Percentiles rank a stretch among this genome's conserved stretches.
These are phyloP conservation scores for Didymella sp. DNA, from an alignment of 2,329 filamentous ascomycete species.

Conservation along the genomic window DNA sequence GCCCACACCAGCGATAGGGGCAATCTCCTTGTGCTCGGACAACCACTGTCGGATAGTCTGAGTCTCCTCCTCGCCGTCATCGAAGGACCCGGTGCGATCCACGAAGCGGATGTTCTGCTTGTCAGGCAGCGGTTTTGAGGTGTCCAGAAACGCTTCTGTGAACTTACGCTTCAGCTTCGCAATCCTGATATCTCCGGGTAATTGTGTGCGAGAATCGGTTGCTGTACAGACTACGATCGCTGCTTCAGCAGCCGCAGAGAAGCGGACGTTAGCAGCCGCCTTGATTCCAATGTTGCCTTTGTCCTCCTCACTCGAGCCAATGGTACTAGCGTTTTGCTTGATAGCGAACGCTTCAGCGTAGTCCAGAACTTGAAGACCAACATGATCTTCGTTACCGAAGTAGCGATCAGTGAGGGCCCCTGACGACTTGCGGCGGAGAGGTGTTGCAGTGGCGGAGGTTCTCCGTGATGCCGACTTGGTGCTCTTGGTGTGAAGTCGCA, in stretches of 20 bases:
- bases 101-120: slow-evolving; percentile 24
- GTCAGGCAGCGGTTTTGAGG: slow-evolving; percentile 24
- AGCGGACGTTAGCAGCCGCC: slow-evolving; percentile 45
- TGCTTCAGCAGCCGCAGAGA: slow-evolving; percentile 45
- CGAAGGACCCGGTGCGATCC: slow-evolving; percentile 9
- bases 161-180: slow-evolving; percentile 53
- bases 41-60: slow-evolving; percentile 53
- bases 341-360: slow-evolving; percentile 56
- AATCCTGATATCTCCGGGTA: slow-evolving; percentile 30
- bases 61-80: slow-evolving; percentile 22
- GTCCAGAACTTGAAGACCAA: slow-evolving; percentile 56
- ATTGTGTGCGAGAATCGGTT: slow-evolving; percentile 20
- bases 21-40: slow-evolving; percentile 52
- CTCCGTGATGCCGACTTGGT: slow-evolving; percentile 25
- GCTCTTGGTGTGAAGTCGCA: slow-evolving; percentile 50
- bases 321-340: slow-evolving; percentile 54
- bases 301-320: slow-evolving; percentile 50
- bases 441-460: slow-evolving; percentile 31
- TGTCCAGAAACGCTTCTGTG: slow-evolving; percentile 50
- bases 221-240: slow-evolving; percentile 37
- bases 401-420: slow-evolving; percentile 32
- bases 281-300: slow-evolving; percentile 40
- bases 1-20: slow-evolving; percentile 56
- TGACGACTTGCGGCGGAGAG: slow-evolving; percentile 37
- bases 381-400: slow-evolving; percentile 46